phyloP scores from a whole-genome alignment of 192 early-diverging fungal species.

The Cetraspora pellucida region DNA sequence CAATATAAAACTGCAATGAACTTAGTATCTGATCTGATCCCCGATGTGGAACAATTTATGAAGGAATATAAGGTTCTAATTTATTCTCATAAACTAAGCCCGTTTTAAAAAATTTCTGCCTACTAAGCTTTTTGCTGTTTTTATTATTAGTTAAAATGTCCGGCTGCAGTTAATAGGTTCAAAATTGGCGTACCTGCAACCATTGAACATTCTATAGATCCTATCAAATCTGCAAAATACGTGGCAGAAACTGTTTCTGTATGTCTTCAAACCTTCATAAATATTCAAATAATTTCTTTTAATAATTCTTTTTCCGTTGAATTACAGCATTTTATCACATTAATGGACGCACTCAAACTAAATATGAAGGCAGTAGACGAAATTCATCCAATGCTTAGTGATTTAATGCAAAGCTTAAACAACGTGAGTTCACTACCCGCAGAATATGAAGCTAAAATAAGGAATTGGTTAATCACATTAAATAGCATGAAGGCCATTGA shows the following conservation, averaged over 20 bases:
- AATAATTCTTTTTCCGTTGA: neutral
- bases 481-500: conserved; percentile 95
- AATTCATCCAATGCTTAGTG: conserved; percentile 84
- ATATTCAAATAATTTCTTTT: neutral
- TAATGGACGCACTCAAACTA: conserved; percentile 87
- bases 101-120: neutral
- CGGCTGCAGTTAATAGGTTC: conserved; percentile 83
- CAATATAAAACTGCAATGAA: conserved; percentile 88
- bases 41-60: conserved; percentile 78
- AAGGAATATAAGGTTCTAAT: conserved; percentile 69
- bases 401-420: conserved; percentile 87
- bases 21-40: conserved; percentile 58
- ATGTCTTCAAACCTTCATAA: neutral
- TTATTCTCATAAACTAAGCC: neutral
- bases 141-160: conserved; percentile 65
- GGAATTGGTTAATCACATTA: conserved; percentile 86
- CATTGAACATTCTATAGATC: conserved; percentile 81
- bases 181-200: conserved; percentile 97
- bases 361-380: conserved; percentile 86
- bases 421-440: conserved; percentile 73
- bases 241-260: conserved; percentile 78
- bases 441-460: conserved; percentile 78
- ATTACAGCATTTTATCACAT: conserved; percentile 83
- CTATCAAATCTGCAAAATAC: conserved; percentile 69
- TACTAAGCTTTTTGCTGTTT: neutral